Percentiles rank a stretch among this genome's conserved stretches.
Conservation (phyloP, 768 basidiomycete genomes). For the Tubosaeta brunneosetosa region DNA sequence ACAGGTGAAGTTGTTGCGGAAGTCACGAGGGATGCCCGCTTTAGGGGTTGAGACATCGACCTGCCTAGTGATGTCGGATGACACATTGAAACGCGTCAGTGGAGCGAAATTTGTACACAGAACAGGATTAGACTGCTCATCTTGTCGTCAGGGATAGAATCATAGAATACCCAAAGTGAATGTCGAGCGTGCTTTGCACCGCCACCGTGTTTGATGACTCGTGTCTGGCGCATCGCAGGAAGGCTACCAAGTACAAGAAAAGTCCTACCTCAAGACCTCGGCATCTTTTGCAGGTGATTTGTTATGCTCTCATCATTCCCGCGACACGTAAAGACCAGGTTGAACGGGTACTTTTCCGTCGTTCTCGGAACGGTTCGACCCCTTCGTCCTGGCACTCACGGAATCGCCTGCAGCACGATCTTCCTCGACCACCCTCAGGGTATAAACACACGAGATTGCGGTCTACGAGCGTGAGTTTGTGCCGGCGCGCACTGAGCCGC, state of each 20-base stretch:
- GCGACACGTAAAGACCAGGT: slow-evolving; percentile 24
- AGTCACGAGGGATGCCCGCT: slow-evolving; percentile 17
- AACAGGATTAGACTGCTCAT: not conserved
- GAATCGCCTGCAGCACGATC: slow-evolving; percentile 25
- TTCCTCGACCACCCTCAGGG: slow-evolving; percentile 26
- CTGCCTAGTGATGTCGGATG: slow-evolving; percentile 13
- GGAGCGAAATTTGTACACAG: slow-evolving; percentile 21
- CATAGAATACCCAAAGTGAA: not conserved
- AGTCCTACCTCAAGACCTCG: too few relatives aligned
- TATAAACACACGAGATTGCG: slow-evolving; percentile 26
- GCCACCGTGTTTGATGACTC: too few relatives aligned
- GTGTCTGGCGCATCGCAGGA: too few relatives aligned
- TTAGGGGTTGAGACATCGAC: slow-evolving; percentile 9
- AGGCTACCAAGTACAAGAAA: too few relatives aligned
- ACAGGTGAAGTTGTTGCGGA: slow-evolving; percentile 17
- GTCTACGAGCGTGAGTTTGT: slow-evolving; percentile 23
- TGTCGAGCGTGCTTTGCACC: too few relatives aligned
- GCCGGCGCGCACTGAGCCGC: slow-evolving; percentile 7
- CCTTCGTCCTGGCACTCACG: slow-evolving; percentile 8
- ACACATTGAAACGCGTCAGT: slow-evolving; percentile 19
- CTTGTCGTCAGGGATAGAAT: not conserved
- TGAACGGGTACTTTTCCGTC: slow-evolving; percentile 15
- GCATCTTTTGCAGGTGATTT: not conserved
- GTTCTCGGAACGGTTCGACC: not conserved
- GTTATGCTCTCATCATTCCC: slow-evolving; percentile 3